These are phyloP conservation scores for Rhizodiscina lignyota DNA, from an alignment of 495 filamentous ascomycete species.

Conservation along the genomic window DNA sequence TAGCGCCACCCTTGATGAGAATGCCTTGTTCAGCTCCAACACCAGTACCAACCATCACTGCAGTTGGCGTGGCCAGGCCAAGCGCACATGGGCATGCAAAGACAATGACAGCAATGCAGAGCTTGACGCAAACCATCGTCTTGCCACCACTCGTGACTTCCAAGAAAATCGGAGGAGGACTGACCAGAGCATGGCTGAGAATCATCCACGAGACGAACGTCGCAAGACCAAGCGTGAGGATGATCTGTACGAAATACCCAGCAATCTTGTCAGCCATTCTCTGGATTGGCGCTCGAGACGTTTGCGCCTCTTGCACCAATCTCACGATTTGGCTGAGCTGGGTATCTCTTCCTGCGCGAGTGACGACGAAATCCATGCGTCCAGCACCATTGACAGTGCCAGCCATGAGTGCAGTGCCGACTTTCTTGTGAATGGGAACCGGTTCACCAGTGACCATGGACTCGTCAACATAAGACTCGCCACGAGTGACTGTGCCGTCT, in stretches of 20 bases:
- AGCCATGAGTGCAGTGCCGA: conserved; percentile 68
- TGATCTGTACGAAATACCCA: conserved; percentile 85
- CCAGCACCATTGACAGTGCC: conserved; percentile 93
- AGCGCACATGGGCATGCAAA: conserved; percentile 96
- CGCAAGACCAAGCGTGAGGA: conserved; percentile 64
- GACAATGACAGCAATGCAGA: conserved; percentile 97
- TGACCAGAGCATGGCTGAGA: conserved; percentile 61
- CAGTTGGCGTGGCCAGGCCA: conserved; percentile 85
- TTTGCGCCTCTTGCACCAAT: conserved; percentile 91
- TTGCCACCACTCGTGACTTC: conserved; percentile 65
- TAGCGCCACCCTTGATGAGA: conserved; percentile 87
- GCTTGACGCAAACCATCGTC: conserved; percentile 90
- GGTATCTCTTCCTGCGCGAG: conserved; percentile 82
- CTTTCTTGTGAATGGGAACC: conserved; percentile 76
- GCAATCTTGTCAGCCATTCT: conserved; percentile 80
- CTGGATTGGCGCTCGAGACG: conserved; percentile 86
- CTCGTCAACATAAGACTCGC: conserved; percentile 89
- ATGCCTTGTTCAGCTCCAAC: conserved; percentile 96
- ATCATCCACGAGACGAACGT: conserved; percentile 95
- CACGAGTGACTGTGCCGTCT: conserved; percentile 71
- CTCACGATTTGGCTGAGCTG: conserved; percentile 97
- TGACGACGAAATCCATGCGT: conserved; percentile 83
- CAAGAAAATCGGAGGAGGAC: conserved; percentile 83
- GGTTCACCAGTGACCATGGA: conserved; percentile 98
- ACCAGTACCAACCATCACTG: conserved; percentile 97